phyloP scores from a whole-genome alignment of 2,329 filamentous ascomycete species.

The Cordyceps farinosa region DNA sequence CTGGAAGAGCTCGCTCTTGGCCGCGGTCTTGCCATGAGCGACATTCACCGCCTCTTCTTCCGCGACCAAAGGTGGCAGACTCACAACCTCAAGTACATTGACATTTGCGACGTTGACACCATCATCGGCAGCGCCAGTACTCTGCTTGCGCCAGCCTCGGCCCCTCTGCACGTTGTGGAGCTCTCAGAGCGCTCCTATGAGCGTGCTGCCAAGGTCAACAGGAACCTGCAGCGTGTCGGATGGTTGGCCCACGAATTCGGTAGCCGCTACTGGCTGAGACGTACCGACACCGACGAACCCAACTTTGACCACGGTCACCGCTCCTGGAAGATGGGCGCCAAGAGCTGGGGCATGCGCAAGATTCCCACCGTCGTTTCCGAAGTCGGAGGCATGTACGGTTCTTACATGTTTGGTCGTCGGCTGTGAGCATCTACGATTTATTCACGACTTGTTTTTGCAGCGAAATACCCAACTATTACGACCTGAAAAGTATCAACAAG shows the following conservation, averaged over 20 bases:
- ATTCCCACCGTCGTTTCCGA: constrained; percentile 88
- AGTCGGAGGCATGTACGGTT: constrained; percentile 90
- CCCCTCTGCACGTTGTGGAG: constrained; percentile 73
- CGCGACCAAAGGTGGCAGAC: constrained; percentile 44
- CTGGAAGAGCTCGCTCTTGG: constrained; percentile 75
- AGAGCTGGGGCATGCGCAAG: constrained; percentile 84
- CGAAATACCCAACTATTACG: neutral
- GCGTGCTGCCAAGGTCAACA: constrained; percentile 59
- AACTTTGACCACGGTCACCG: constrained; percentile 48
- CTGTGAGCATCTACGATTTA: constrained; percentile 36
- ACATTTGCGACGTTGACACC: constrained; percentile 61
- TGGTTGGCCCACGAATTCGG: constrained; percentile 72
- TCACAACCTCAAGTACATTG: constrained; percentile 68
- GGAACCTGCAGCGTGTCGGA: constrained; percentile 57
- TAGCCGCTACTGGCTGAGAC: constrained; percentile 63
- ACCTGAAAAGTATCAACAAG: neutral
- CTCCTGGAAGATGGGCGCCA: constrained; percentile 80
- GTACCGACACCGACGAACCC: constrained; percentile 39
- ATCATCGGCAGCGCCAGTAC: constrained; percentile 58
- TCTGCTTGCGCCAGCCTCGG: constrained; percentile 57
- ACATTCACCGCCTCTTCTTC: constrained; percentile 64
- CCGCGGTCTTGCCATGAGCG: constrained; percentile 60
- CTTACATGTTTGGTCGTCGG: constrained; percentile 60
- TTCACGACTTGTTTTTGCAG: constrained; percentile 12
- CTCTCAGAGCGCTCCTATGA: constrained; percentile 65